Conservation (phyloP, 805 yeast species). For the Jamesozyma piceae region DNA sequence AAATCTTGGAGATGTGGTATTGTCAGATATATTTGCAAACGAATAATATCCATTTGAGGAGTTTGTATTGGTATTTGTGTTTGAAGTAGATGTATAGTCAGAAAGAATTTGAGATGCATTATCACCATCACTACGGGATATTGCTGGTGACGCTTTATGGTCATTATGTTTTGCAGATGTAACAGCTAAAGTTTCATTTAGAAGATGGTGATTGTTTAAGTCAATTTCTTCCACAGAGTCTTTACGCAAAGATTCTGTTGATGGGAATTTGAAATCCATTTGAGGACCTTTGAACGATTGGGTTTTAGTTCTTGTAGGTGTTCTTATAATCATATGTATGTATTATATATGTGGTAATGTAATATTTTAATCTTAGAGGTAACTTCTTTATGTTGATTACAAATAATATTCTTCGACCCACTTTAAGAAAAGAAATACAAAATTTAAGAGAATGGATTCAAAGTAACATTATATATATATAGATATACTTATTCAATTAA, state of each 20-base stretch:
- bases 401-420: no score
- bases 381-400: no score
- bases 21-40: constrained; percentile 32
- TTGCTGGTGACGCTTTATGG: neutral
- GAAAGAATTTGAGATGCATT: constrained; percentile 27
- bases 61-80: constrained; percentile 15
- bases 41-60: constrained; percentile 29
- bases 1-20: constrained; percentile 24
- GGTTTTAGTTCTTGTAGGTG: constrained; percentile 31
- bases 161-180: neutral
- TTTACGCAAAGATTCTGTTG: constrained; percentile 18
- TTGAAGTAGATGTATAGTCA: constrained; percentile 19
- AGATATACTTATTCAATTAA: no score
- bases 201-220: constrained; percentile 23
- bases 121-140: constrained; percentile 7
- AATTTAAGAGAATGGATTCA: no score
- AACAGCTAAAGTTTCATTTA: constrained; percentile 12
- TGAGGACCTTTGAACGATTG: constrained; percentile 34
- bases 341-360: neutral
- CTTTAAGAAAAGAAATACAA: no score
- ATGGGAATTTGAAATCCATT: constrained; percentile 34
- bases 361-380: no score
- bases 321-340: constrained; percentile 17
- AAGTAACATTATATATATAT: no score
- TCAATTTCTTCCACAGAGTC: constrained; percentile 13